Base-by-base conservation (phyloP, 2,329 filamentous ascomycete species). In the Ceratocystiopsis brevicomis region DNA sequence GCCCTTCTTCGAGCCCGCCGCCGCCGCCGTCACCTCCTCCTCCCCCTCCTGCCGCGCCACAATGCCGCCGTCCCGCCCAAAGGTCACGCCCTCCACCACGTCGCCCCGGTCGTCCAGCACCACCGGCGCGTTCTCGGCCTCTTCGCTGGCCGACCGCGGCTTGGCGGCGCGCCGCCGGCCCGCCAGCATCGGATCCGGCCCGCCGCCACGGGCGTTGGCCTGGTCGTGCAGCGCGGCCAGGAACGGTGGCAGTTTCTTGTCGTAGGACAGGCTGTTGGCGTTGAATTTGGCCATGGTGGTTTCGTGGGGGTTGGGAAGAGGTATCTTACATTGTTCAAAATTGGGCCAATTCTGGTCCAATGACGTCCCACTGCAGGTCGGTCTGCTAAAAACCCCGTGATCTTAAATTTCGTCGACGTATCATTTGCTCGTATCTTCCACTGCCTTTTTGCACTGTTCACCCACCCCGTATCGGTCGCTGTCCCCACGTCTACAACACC, bases 81-180 rank as follows among this genome's bases (percentile, higher is more conserved):
- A 56, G 16, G 45, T 49, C 1, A 59, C 48, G 0, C 47, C 50
- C 2, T 43, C 39, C 30, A 78, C 69, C 30, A 78, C 68, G 44
- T 83, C 79, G 41, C 75, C 80, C 5, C 71, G 66, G 55, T 85
- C 81, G 50, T 88, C 73, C 4, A 90, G 73, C 42, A 84, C 75
- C 0, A 84, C 67, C 0, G 83, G 83, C 41, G 68, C 78, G 56
- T 88, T 82, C 51, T 88, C 82, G 13, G 79, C 80, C 47, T 85
- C 76, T 37, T 78, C 77, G 51, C 78, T 76, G 46, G 64, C 72
- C 15, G 71, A 73, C 34, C 67, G 68, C 59, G 64, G 70, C 61
- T 65, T 70, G 45, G 53, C 59, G 40, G 66, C 61, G n/a, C 71
- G 61, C 2, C 69, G 61, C 16, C 62, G 63, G 6, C 60, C 62